Conservation (phyloP, 169 alveolate genomes). For the Neospora caninum region DNA sequence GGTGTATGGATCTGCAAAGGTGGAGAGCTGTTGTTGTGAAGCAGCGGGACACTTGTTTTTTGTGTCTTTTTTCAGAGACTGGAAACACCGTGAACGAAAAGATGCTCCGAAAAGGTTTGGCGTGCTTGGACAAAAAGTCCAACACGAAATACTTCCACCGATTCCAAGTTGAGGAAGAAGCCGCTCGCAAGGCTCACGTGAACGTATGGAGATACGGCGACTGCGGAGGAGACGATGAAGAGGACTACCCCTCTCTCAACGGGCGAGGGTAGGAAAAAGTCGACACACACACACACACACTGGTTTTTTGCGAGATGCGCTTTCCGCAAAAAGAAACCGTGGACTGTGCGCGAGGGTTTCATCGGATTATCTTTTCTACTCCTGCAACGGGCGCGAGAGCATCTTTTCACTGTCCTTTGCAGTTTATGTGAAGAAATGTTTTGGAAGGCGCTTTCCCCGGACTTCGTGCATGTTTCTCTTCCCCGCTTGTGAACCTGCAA, state of each 20-base stretch:
- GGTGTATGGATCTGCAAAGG: not conserved
- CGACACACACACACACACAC: too few species aligned
- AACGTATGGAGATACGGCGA: conserved; percentile 61
- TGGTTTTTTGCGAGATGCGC: too few species aligned
- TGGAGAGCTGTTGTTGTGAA: not conserved
- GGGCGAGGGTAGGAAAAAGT: not conserved
- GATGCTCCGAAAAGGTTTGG: conserved; percentile 42
- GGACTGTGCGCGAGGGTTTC: too few species aligned
- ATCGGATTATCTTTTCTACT: too few species aligned
- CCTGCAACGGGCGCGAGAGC: too few species aligned
- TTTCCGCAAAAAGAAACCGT: too few species aligned
- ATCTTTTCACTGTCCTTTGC: too few species aligned
- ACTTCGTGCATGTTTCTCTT: too few species aligned
- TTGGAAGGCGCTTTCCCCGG: too few species aligned
- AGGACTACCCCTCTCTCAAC: conserved; percentile 25
- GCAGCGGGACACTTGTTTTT: not conserved
- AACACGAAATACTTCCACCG: conserved; percentile 2
- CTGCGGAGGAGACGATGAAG: conserved; percentile 49
- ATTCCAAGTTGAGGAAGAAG: conserved; percentile 38
- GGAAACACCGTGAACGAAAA: conserved; percentile 43
- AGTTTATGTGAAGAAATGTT: too few species aligned
- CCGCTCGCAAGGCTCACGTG: conserved; percentile 51
- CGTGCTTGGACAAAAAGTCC: conserved; percentile 41
- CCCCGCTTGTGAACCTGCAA: too few species aligned
- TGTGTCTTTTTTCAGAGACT: conserved; percentile 4